A percentile compares a stretch with the other conserved stretches of the same genome.
These are phyloP conservation scores for Vitis labrusca DNA, from an alignment of 164 flowering plant species.

Conservation along the genomic window DNA sequence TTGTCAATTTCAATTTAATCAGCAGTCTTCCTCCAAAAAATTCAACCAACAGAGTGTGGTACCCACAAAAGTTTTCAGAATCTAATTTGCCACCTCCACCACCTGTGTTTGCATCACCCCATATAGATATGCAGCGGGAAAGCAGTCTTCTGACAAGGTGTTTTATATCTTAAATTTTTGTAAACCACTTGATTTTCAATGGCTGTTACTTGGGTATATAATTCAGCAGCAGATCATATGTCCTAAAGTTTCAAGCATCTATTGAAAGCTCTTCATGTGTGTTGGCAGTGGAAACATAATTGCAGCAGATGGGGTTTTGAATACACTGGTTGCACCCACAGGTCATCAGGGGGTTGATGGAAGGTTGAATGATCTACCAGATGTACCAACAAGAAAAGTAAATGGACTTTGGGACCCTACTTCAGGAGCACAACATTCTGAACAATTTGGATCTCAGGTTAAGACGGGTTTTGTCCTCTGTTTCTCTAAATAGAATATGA, in stretches of 20 bases:
- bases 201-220: not conserved
- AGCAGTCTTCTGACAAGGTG: constrained; percentile 11
- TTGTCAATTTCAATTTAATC: not conserved
- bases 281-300: constrained; percentile 9
- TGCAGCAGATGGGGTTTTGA: not conserved
- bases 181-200: not conserved
- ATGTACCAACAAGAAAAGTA: constrained; percentile 10
- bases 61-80: not conserved
- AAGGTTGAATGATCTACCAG: not conserved
- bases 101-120: constrained; percentile 18
- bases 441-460: constrained; percentile 9
- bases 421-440: constrained; percentile 9
- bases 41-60: not conserved
- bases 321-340: not conserved
- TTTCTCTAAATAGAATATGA: not conserved
- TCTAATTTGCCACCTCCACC: constrained; percentile 8
- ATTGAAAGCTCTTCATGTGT: not conserved
- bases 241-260: not conserved
- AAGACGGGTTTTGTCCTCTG: not conserved
- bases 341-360: not conserved
- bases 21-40: constrained; percentile 14
- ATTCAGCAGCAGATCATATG: not conserved
- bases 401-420: constrained; percentile 7
- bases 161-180: not conserved
- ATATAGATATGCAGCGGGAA: not conserved